A percentile compares a stretch with the other conserved stretches of the same genome.
These are phyloP conservation scores for Butyriboletus loyo DNA, from an alignment of 768 basidiomycete species.

Conservation along the genomic window DNA sequence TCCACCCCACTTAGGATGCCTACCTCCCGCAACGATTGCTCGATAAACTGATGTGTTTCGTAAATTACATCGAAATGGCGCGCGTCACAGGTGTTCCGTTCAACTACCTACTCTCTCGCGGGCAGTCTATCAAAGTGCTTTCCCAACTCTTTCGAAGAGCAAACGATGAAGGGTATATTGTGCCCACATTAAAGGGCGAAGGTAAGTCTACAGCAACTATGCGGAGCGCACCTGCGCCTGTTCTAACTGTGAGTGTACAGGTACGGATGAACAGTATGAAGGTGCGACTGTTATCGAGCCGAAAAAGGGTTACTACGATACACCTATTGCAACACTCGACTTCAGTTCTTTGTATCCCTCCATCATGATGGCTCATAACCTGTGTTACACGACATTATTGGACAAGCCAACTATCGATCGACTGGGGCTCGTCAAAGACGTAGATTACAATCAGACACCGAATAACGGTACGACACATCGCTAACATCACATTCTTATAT, in stretches of 20 bases:
- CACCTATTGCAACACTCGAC: slow-evolving; percentile 96
- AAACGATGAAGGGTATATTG: slow-evolving; percentile 85
- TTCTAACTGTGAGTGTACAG: slow-evolving; percentile 35
- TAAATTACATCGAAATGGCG: slow-evolving; percentile 99
- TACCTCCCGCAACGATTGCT: slow-evolving; percentile 94
- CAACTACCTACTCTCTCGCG: slow-evolving; percentile 89
- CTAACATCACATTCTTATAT: background rate
- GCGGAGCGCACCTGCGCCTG: background rate
- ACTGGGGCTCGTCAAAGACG: slow-evolving; percentile 72
- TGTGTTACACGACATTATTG: slow-evolving; percentile 96
- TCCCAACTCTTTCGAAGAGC: slow-evolving; percentile 95
- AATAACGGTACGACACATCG: slow-evolving; percentile 69
- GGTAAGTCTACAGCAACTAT: slow-evolving; percentile 41
- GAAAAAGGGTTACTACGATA: slow-evolving; percentile 91
- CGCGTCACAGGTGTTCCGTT: slow-evolving; percentile 99
- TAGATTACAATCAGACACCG: slow-evolving; percentile 92
- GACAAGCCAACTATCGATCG: slow-evolving; percentile 77
- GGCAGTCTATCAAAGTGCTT: slow-evolving; percentile 98
- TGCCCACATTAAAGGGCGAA: slow-evolving; percentile 84
- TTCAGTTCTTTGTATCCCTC: slow-evolving; percentile 98
- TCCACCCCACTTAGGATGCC: slow-evolving; percentile 64
- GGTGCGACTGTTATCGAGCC: slow-evolving; percentile 99
- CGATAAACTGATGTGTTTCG: slow-evolving; percentile 98
- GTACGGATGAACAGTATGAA: slow-evolving; percentile 95
- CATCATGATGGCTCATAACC: slow-evolving; percentile 99